phyloP scores from a whole-genome alignment of 2,329 filamentous ascomycete genomes.

The Neodidymelliopsis sp. region DNA sequence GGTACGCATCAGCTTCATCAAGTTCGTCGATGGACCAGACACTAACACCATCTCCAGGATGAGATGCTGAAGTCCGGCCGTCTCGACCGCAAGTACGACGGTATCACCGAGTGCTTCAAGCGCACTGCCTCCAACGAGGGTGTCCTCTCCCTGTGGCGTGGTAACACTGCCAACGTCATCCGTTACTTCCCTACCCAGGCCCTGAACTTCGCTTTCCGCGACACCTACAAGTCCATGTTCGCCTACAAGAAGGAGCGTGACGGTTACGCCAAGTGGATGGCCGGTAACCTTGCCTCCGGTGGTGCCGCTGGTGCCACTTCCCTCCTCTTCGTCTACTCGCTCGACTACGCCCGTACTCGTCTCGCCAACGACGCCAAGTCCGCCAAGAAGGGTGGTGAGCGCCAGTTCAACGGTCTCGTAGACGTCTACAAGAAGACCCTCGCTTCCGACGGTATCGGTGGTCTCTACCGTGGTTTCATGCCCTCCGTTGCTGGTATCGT shows the following conservation, averaged over 20 bases:
- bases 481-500: conserved; percentile 99
- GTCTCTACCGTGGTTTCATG: conserved; percentile 99
- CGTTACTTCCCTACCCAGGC: conserved; percentile 99
- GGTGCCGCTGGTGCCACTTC: conserved; percentile 99
- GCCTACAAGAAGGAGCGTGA: conserved; percentile 99
- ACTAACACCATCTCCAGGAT: conserved; percentile 70
- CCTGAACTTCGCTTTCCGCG: conserved; percentile 99
- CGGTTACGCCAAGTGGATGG: conserved; percentile 99
- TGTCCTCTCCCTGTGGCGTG: conserved; percentile 95
- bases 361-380: conserved; percentile 99
- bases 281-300: conserved; percentile 99
- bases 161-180: conserved; percentile 99
- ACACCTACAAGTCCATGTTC: conserved; percentile 99
- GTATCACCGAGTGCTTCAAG: conserved; percentile 94
- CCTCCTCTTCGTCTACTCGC: conserved; percentile 99
- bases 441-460: conserved; percentile 95
- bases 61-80: conserved; percentile 99
- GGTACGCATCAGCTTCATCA: conserved; percentile 68
- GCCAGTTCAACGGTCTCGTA: conserved; percentile 99
- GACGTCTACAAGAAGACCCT: conserved; percentile 99
- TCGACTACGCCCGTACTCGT: conserved; percentile 99
- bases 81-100: conserved; percentile 96
- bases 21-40: background rate
- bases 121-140: conserved; percentile 91
- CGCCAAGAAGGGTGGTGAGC: conserved; percentile 94